Evolutionary conservation across 208 protist genomes (phyloP), one percentile per base, ranked within the genome.

Genomic region (Leishmania arabica): DNA sequence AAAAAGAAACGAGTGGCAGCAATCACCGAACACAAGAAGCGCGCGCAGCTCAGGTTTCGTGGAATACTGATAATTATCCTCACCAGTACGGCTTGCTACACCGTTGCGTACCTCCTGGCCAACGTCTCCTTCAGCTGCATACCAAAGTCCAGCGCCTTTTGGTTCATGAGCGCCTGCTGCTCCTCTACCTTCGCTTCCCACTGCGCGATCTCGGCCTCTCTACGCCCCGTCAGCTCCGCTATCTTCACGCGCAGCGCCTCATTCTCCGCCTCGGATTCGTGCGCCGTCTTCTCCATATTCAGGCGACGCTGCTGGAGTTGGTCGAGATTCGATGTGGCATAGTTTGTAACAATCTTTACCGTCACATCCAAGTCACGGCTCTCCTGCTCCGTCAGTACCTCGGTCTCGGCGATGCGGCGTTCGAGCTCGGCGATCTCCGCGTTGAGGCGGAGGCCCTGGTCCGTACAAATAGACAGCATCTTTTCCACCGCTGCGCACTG

Each of bases 91-190:
- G 51, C 40, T 42, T 45, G n/a, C 51, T 77, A 84, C 24, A 70
- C 65, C 1, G 49, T 45, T 47, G 58, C 27, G 62, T 81, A 85
- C 37, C 68, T 56, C 7, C 68, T 75, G 1, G 62, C 84, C 15
- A 88, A 68, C 7, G 80, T 80, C 45, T 98, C 92, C 69, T 97
- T 97, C 49, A 99, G 89, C 89, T 96, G 93, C 54, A 97, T 81
- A 58, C 95, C 96, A 79, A 97, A 98, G 54, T 90, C 83, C 0
- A 98, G 79, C 4, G 95, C 96, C 91, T 97, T 98, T 40, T 95
- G 78, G 45, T 99, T 92, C 81, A 99, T 95, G 40, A 97, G 80
- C 53, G 88, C 79, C 81, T 93, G 90, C 71, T 95, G 86, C 65
- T 93, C 88, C 37, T 86, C 86, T 34, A 98, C 95, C 66, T 97